Conservation (phyloP, 2,329 filamentous ascomycete genomes). For the Dactylonectria estremocensis region DNA sequence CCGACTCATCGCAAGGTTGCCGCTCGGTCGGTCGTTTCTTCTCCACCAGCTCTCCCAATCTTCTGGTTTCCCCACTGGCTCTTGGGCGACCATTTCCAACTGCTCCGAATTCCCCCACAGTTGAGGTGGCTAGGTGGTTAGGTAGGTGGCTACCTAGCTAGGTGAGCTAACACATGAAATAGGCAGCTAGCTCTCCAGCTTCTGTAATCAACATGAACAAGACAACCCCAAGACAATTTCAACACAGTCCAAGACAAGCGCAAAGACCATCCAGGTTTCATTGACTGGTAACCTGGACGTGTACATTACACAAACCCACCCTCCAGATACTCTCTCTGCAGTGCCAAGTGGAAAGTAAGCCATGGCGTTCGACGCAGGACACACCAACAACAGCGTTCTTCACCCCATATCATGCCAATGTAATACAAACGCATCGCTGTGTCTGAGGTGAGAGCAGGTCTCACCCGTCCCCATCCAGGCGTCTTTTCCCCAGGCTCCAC, state of each 20-base stretch:
- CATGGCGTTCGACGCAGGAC: not conserved
- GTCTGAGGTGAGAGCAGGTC: constrained; percentile 15
- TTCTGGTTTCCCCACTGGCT: constrained; percentile 22
- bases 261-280: not conserved
- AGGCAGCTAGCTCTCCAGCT: not conserved
- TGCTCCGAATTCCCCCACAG: constrained; percentile 13
- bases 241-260: not conserved
- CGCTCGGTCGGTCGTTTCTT: not conserved
- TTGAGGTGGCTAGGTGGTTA: not conserved
- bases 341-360: not conserved
- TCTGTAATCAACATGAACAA: not conserved
- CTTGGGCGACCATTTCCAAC: constrained; percentile 6
- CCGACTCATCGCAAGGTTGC: not conserved
- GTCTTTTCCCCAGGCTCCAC: constrained; percentile 20
- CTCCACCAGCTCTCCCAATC: constrained; percentile 25
- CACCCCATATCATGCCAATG: constrained; percentile 12
- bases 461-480: constrained; percentile 7
- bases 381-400: not conserved
- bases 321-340: not conserved
- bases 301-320: not conserved
- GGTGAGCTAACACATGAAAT: no score
- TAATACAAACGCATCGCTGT: constrained; percentile 35
- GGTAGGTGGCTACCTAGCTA: no score
- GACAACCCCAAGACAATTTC: not conserved
- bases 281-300: not conserved